Conservation (phyloP, 2,329 filamentous ascomycete species). For the Aureobasidium sp. region DNA sequence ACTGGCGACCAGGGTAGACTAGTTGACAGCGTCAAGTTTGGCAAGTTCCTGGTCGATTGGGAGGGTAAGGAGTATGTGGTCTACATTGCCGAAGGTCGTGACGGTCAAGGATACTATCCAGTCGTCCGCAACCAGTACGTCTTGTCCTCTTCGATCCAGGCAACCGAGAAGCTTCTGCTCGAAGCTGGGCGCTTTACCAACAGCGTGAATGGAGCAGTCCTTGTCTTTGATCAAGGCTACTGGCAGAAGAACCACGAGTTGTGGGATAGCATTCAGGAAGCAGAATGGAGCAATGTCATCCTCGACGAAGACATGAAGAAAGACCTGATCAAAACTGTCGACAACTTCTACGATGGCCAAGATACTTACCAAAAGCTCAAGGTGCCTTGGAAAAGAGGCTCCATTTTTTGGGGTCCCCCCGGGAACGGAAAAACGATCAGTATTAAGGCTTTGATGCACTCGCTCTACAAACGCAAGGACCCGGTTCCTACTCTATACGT, state of each 20-base stretch:
- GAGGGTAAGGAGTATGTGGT: constrained; percentile 34
- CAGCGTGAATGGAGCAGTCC: constrained; percentile 54
- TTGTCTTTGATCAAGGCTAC: constrained; percentile 54
- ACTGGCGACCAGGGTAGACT: constrained; percentile 28
- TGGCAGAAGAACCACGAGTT: constrained; percentile 58
- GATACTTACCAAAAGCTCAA: constrained; percentile 51
- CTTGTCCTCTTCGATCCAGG: constrained; percentile 27
- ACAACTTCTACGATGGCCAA: constrained; percentile 53
- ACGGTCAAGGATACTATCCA: constrained; percentile 28
- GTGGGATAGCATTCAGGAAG: constrained; percentile 46
- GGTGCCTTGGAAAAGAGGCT: constrained; percentile 63
- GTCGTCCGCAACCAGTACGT: constrained; percentile 33
- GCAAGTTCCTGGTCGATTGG: constrained; percentile 39
- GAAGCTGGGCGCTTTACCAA: constrained; percentile 46
- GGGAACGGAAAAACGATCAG: constrained; percentile 63
- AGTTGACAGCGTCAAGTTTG: constrained; percentile 32
- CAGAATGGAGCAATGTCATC: constrained; percentile 58
- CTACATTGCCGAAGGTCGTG: constrained; percentile 33
- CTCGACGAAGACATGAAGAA: constrained; percentile 57
- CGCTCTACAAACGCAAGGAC: constrained; percentile 45
- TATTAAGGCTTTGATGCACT: constrained; percentile 62
- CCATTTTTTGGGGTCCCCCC: constrained; percentile 57
- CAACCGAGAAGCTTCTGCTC: constrained; percentile 44
- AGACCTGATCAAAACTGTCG: constrained; percentile 53
- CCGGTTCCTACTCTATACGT: constrained; percentile 56